Conservation (phyloP, 2,329 filamentous ascomycete species). For the Teratosphaeria pseudoeucalypti region DNA sequence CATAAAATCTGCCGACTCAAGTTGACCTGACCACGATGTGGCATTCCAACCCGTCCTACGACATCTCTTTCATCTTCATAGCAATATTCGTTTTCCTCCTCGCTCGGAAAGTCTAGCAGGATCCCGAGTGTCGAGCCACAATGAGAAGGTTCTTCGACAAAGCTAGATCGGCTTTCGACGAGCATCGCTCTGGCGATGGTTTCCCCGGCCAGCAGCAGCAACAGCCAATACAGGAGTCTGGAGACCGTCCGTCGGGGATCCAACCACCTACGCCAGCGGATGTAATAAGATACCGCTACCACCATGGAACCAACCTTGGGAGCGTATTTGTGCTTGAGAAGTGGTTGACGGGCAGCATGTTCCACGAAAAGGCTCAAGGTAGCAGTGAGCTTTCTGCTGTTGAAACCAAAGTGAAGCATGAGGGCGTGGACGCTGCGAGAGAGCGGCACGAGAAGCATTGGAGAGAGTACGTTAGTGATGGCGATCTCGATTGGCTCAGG, state of each 20-base stretch:
- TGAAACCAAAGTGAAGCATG: slow-evolving; percentile 34
- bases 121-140: slow-evolving; percentile 5
- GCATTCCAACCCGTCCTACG: neutral
- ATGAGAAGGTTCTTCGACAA: slow-evolving; percentile 32
- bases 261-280: slow-evolving; percentile 29
- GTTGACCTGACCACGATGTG: neutral
- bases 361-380: slow-evolving; percentile 31
- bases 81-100: slow-evolving; percentile 12
- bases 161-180: slow-evolving; percentile 24
- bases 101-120: slow-evolving; percentile 7
- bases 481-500: slow-evolving; percentile 44
- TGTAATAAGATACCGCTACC: slow-evolving; percentile 47
- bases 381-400: slow-evolving; percentile 45
- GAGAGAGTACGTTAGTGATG: slow-evolving; percentile 39
- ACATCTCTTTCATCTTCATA: slow-evolving; percentile 9
- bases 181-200: slow-evolving; percentile 7
- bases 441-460: slow-evolving; percentile 46
- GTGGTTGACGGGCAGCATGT: slow-evolving; percentile 46
- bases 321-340: slow-evolving; percentile 50
- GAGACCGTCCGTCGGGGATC: slow-evolving; percentile 22
- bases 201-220: slow-evolving; percentile 13
- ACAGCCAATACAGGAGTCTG: slow-evolving; percentile 3
- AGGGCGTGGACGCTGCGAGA: slow-evolving; percentile 40
- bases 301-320: slow-evolving; percentile 50
- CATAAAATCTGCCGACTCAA: neutral